phyloP scores from a whole-genome alignment of 805 yeast species.

The Pichia pseudocactophila region DNA sequence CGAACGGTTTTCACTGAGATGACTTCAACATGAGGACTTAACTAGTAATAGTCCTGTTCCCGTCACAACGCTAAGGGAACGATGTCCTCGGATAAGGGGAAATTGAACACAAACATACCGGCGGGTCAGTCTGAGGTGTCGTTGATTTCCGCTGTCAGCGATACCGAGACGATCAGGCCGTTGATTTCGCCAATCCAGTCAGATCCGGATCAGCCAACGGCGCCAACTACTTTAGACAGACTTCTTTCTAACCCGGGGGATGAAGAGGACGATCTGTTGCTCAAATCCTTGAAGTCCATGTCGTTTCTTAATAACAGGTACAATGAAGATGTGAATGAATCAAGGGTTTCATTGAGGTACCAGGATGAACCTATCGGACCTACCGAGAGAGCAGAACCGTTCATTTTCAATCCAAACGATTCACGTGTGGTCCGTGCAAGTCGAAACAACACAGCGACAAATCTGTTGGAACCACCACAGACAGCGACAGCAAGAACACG shows the following conservation, averaged over 20 bases:
- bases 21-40: too few relatives aligned
- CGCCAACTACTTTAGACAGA: background rate
- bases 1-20: too few relatives aligned
- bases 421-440: background rate
- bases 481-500: background rate
- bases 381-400: background rate
- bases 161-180: constrained; percentile 2
- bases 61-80: too few relatives aligned
- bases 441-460: too few relatives aligned
- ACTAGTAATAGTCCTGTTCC: too few relatives aligned
- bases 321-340: background rate
- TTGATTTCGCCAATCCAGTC: constrained; percentile 7
- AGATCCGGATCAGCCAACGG: constrained; percentile 4
- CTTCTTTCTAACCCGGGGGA: constrained; percentile 4
- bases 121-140: too few relatives aligned
- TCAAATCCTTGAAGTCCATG: constrained; percentile 5
- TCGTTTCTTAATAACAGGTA: background rate
- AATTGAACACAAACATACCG: too few relatives aligned
- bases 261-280: constrained; percentile 6
- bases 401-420: constrained; percentile 3
- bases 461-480: too few relatives aligned
- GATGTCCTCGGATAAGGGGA: too few relatives aligned
- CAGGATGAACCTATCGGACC: constrained; percentile 3
- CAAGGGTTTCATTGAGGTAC: constrained; percentile 2
- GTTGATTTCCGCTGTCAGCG: background rate